phyloP scores from a whole-genome alignment of 345 rosid species.

The Arabidopsis suecica region DNA sequence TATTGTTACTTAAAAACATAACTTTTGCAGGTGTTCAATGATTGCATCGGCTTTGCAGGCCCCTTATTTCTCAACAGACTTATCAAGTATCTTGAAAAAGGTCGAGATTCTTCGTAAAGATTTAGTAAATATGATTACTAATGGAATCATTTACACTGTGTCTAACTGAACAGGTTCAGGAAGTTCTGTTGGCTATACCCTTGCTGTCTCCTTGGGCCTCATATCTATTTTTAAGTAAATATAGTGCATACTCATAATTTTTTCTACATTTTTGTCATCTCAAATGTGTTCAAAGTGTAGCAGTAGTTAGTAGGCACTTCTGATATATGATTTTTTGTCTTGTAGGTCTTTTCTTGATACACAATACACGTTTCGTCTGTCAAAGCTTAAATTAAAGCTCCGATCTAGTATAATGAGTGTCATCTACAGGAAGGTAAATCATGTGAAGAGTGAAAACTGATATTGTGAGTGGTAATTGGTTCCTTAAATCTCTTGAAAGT shows the following conservation, averaged over 20 bases:
- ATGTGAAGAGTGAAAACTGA: slow-evolving; percentile 11
- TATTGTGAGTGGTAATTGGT: slow-evolving; percentile 23
- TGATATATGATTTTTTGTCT: slow-evolving; percentile 31
- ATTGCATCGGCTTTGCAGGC: slow-evolving; percentile 78
- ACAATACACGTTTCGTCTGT: slow-evolving; percentile 72
- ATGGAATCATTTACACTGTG: slow-evolving; percentile 9
- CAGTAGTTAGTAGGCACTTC: slow-evolving; percentile 12
- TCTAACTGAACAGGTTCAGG: slow-evolving; percentile 61
- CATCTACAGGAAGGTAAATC: slow-evolving; percentile 74
- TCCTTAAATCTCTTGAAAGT: not conserved
- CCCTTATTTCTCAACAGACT: slow-evolving; percentile 87
- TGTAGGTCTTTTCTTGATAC: slow-evolving; percentile 91
- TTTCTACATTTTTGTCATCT: not conserved
- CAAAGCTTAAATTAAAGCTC: slow-evolving; percentile 81
- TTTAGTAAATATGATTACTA: slow-evolving; percentile 18
- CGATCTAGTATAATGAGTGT: slow-evolving; percentile 86
- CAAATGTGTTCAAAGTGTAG: slow-evolving; percentile 5
- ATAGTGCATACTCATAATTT: not conserved
- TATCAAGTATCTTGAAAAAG: slow-evolving; percentile 81
- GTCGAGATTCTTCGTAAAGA: slow-evolving; percentile 44
- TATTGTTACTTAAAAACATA: not conserved
- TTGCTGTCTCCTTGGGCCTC: slow-evolving; percentile 77
- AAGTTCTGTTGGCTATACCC: slow-evolving; percentile 60
- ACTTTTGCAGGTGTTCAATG: slow-evolving; percentile 70
- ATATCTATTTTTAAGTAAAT: slow-evolving; percentile 75